phyloP scores from a whole-genome alignment of 768 basidiomycete species.

The Tylopilus balloui region DNA sequence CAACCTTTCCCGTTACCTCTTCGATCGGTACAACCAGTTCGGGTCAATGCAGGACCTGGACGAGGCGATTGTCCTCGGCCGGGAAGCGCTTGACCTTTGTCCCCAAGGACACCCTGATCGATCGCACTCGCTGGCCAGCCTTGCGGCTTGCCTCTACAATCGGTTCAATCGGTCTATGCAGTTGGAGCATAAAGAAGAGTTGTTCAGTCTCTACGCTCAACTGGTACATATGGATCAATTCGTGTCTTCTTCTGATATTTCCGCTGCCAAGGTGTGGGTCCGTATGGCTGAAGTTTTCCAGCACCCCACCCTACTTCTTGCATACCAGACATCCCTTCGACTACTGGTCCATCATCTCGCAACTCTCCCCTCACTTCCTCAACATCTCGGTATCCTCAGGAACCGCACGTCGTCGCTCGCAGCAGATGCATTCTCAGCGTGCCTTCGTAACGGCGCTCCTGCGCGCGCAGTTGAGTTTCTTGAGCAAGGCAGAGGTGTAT shows the following conservation, averaged over 20 bases:
- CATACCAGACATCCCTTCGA: background rate
- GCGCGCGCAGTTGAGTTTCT: background rate
- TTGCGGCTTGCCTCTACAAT: background rate
- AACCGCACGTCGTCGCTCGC: background rate
- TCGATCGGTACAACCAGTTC: background rate
- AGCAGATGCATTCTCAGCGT: background rate
- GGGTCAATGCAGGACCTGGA: background rate
- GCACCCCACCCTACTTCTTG: background rate
- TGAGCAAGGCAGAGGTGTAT: background rate
- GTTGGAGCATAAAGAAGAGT: too few relatives aligned
- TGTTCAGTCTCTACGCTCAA: too few relatives aligned
- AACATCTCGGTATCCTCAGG: too few relatives aligned
- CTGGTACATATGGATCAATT: too few relatives aligned
- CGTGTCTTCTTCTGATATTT: too few relatives aligned
- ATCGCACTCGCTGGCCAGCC: background rate
- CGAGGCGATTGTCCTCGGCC: background rate
- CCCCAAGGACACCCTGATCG: background rate
- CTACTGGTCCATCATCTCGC: too few relatives aligned
- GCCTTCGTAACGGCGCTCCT: background rate
- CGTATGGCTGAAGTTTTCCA: background rate
- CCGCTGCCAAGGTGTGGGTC: background rate
- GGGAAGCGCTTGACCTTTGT: background rate
- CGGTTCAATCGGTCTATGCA: background rate
- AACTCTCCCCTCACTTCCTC: too few relatives aligned
- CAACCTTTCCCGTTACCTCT: background rate